Conservation (phyloP, 179 eudicot genomes). For the Drosera spatulata region DNA sequence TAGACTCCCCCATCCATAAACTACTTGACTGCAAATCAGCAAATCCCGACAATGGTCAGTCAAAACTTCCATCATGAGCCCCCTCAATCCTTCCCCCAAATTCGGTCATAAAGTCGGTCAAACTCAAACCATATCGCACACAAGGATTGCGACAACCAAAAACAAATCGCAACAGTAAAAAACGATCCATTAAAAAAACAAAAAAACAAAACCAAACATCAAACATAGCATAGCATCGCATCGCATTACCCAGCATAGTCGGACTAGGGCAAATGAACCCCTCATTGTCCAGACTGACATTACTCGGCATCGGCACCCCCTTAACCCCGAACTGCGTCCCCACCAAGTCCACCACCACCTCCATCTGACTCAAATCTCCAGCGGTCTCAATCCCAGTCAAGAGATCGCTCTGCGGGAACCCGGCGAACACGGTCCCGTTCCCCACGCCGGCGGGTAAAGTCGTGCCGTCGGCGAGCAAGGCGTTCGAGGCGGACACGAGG, state of each 20-base stretch:
- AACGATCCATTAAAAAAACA: too few relatives aligned
- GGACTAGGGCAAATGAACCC: conserved; percentile 54
- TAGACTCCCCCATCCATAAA: too few relatives aligned
- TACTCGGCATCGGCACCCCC: conserved; percentile 42
- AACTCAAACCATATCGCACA: too few relatives aligned
- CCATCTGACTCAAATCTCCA: conserved; percentile 46
- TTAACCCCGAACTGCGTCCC: conserved; percentile 82
- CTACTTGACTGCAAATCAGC: too few relatives aligned
- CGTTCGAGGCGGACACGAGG: conserved; percentile 22
- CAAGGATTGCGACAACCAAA: too few relatives aligned
- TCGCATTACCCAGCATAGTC: conserved; percentile 23
- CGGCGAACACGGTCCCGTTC: conserved; percentile 44
- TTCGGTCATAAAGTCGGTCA: too few relatives aligned
- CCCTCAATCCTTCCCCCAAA: too few relatives aligned
- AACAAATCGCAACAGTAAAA: too few relatives aligned
- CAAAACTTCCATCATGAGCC: too few relatives aligned
- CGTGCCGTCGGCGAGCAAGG: conserved; percentile 17
- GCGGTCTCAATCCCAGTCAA: conserved; percentile 65
- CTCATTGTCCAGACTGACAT: conserved; percentile 58
- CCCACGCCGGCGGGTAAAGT: conserved; percentile 44
- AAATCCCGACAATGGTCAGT: too few relatives aligned
- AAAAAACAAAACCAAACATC: neutral
- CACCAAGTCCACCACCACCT: conserved; percentile 25
- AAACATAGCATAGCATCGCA: neutral
- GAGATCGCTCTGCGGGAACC: conserved; percentile 41